Percentiles rank a stretch among this genome's conserved stretches.
Evolutionary conservation across 208 protist species (phyloP).

Genomic region (Naegleria fowleri): DNA sequence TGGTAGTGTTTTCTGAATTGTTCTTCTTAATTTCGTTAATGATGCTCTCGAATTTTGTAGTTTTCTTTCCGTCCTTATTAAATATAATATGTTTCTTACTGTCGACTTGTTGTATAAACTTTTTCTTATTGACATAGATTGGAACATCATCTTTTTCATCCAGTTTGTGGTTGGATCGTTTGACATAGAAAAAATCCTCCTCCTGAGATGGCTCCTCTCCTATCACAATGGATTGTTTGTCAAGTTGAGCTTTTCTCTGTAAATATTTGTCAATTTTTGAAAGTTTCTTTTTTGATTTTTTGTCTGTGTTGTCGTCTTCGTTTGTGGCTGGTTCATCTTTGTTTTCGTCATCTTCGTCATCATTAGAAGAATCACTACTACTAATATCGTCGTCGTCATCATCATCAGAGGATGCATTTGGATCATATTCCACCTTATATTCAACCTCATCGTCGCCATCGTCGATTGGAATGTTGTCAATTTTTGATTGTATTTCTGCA

Average conservation of each 20-base stretch:
- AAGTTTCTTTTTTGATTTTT: neutral
- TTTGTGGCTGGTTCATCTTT: neutral
- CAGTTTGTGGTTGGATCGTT: neutral
- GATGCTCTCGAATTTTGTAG: neutral
- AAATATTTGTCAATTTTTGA: neutral
- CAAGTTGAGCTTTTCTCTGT: neutral
- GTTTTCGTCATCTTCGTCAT: neutral
- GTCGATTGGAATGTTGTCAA: neutral
- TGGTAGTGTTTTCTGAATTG: neutral
- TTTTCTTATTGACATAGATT: neutral
- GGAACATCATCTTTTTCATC: neutral
- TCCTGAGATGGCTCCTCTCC: neutral
- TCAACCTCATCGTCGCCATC: neutral
- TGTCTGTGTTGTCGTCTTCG: neutral
- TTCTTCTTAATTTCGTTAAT: neutral
- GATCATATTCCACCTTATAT: neutral
- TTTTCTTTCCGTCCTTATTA: neutral
- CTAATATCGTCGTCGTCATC: neutral
- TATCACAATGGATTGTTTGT: neutral
- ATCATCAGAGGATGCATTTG: neutral
- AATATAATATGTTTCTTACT: conserved; percentile 5
- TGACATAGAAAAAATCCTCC: conserved; percentile 6
- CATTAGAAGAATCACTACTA: neutral
- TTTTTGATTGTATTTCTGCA: neutral
- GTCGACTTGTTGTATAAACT: neutral